Percentiles rank a stretch among this genome's conserved stretches.
Conservation (phyloP, 192 early-diverging fungal species). For the Obelidium mucronatum region DNA sequence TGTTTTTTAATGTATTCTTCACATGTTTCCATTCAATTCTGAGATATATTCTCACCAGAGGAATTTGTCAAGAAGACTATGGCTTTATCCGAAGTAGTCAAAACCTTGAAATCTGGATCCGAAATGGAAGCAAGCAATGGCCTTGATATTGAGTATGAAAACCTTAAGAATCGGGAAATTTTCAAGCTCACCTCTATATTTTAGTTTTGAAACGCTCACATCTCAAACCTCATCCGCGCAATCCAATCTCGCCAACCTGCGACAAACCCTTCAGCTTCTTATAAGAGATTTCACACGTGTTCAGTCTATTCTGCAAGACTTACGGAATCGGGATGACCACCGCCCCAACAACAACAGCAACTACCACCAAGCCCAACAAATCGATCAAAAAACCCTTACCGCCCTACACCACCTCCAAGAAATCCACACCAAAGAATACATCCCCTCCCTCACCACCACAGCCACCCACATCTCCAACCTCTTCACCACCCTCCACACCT, state of each 20-base stretch:
- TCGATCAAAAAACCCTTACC: conserved; percentile 30
- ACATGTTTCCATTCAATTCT: conserved; percentile 6
- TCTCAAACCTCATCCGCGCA: conserved; percentile 14
- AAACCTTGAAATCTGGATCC: conserved; percentile 37
- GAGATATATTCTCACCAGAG: conserved; percentile 14
- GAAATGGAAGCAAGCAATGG: conserved; percentile 38
- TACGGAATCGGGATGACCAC: neutral
- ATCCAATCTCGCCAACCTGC: conserved; percentile 10
- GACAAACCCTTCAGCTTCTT: conserved; percentile 16
- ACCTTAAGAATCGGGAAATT: no score
- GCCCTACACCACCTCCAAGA: conserved; percentile 46
- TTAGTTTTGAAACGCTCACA: conserved; percentile 37
- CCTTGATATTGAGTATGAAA: conserved; percentile 43
- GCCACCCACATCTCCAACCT: conserved; percentile 35
- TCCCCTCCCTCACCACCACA: conserved; percentile 42
- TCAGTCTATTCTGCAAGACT: conserved; percentile 39
- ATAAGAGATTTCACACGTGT: conserved; percentile 40
- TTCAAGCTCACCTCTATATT: neutral
- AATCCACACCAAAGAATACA: conserved; percentile 51
- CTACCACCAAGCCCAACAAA: neutral
- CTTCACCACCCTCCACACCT: conserved; percentile 31
- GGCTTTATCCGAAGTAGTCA: conserved; percentile 32
- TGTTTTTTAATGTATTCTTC: neutral
- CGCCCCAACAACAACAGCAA: neutral
- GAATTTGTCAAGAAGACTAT: conserved; percentile 44